Percentiles rank a stretch among this genome's conserved stretches.
phyloP scores from a whole-genome alignment of 2,329 filamentous ascomycete species.

The Sporothrix variecibatus region DNA sequence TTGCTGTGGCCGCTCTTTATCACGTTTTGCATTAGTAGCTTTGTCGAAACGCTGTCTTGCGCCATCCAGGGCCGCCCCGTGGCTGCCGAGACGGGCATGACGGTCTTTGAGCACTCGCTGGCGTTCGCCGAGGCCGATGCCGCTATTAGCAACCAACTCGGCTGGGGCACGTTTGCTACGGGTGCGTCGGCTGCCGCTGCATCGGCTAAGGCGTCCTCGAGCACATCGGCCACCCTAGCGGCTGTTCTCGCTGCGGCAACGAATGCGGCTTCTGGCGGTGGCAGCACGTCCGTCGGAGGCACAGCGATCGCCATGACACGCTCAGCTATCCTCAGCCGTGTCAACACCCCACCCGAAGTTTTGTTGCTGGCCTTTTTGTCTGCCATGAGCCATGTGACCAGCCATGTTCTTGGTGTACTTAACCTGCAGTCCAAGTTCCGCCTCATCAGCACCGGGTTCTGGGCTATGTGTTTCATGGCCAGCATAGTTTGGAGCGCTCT shows the following conservation, averaged over 20 bases:
- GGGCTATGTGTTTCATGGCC: constrained; percentile 87
- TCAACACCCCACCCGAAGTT: constrained; percentile 89
- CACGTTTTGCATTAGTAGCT: constrained; percentile 73
- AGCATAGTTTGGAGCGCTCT: constrained; percentile 77
- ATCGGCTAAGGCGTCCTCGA: constrained; percentile 33
- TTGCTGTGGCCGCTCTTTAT: constrained; percentile 74
- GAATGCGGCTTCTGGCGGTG: constrained; percentile 29
- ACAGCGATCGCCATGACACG: constrained; percentile 56
- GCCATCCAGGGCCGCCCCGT: constrained; percentile 81
- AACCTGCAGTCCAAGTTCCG: constrained; percentile 77
- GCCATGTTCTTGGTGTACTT: constrained; percentile 78
- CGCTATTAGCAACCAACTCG: constrained; percentile 77
- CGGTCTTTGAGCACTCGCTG: constrained; percentile 91
- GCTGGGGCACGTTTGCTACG: constrained; percentile 63
- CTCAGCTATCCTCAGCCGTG: constrained; percentile 70
- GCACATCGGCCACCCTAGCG: constrained; percentile 35
- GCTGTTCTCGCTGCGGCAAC: constrained; percentile 31
- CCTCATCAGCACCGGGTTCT: constrained; percentile 84
- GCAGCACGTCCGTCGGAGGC: constrained; percentile 28
- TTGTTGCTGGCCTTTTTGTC: constrained; percentile 86
- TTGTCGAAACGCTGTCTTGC: constrained; percentile 84
- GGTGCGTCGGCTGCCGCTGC: not conserved
- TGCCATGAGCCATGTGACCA: constrained; percentile 82
- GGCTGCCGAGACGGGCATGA: constrained; percentile 90
- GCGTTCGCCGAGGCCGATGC: constrained; percentile 95